These are phyloP conservation scores for Penicillium turbatum DNA, from an alignment of 495 filamentous ascomycete genomes.

Conservation along the genomic window DNA sequence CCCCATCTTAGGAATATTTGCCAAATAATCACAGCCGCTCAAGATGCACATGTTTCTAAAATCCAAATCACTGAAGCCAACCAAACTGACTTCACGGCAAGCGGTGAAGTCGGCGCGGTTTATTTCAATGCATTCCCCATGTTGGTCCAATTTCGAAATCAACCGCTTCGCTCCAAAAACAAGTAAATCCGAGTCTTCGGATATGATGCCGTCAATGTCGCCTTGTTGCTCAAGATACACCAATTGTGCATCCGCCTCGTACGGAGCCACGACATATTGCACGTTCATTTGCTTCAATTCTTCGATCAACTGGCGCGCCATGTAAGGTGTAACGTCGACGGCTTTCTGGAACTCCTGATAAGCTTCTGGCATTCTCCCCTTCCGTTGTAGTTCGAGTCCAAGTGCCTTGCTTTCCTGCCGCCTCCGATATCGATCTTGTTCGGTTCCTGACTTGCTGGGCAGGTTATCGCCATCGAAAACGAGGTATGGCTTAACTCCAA, in stretches of 20 bases:
- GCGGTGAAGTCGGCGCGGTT: constrained; percentile 81
- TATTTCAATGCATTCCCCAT: constrained; percentile 90
- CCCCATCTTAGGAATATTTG: constrained; percentile 77
- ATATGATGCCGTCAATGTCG: constrained; percentile 79
- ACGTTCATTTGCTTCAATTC: constrained; percentile 76
- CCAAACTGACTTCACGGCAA: constrained; percentile 80
- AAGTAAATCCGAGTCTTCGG: constrained; percentile 93
- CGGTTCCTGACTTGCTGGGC: constrained; percentile 92
- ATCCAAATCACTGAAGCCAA: constrained; percentile 86
- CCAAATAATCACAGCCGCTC: constrained; percentile 96
- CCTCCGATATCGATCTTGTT: constrained; percentile 61
- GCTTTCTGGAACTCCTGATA: constrained; percentile 89
- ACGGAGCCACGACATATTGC: constrained; percentile 90
- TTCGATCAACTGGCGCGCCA: constrained; percentile 90
- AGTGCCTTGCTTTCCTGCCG: constrained; percentile 68
- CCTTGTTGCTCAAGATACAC: constrained; percentile 87
- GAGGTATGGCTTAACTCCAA: constrained; percentile 85
- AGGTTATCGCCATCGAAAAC: constrained; percentile 96
- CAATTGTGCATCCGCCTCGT: constrained; percentile 95
- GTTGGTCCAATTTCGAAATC: constrained; percentile 89
- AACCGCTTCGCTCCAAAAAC: constrained; percentile 91
- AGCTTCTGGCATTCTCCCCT: constrained; percentile 75
- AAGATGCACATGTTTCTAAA: constrained; percentile 96
- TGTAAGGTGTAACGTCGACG: constrained; percentile 91
- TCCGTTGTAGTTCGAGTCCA: constrained; percentile 74